phyloP scores from a whole-genome alignment of 2,329 filamentous ascomycete genomes.

The Nigrospora osmanthi region DNA sequence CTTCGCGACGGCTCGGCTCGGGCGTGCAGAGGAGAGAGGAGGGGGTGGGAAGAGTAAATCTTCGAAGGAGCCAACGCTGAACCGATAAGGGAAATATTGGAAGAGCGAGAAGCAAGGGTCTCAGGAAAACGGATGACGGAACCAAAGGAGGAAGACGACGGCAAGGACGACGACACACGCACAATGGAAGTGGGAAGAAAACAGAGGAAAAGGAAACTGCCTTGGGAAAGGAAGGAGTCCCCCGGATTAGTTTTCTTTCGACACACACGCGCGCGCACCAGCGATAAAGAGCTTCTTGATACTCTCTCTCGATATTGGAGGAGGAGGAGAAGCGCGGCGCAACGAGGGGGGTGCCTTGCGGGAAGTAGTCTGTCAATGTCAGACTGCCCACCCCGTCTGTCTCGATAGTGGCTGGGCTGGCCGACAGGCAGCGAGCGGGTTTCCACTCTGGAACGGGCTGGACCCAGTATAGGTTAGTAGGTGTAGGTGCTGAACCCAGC shows the following conservation, averaged over 20 bases:
- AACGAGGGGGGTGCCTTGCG: slow-evolving; percentile 7
- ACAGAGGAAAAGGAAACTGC: slow-evolving; percentile 30
- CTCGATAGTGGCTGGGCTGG: too few species aligned
- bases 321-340: slow-evolving; percentile 9
- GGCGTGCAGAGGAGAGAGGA: too few species aligned
- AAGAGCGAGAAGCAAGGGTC: slow-evolving; percentile 8
- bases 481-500: too few species aligned
- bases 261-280: slow-evolving; percentile 28
- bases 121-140: slow-evolving; percentile 9
- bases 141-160: slow-evolving; percentile 12
- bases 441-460: too few species aligned
- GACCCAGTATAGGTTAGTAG: too few species aligned
- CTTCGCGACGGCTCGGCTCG: too few species aligned
- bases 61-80: neutral
- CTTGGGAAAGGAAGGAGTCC: slow-evolving; percentile 27
- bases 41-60: neutral
- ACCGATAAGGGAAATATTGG: slow-evolving; percentile 7
- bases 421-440: too few species aligned
- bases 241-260: slow-evolving; percentile 21
- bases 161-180: slow-evolving; percentile 14
- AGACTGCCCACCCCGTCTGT: too few species aligned
- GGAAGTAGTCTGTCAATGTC: neutral
- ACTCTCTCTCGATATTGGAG: slow-evolving; percentile 24
- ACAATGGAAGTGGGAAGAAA: slow-evolving; percentile 20
- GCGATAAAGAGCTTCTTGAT: slow-evolving; percentile 22